Base-by-base conservation (phyloP, 768 basidiomycete genomes). In the Lactarius trivialis region DNA sequence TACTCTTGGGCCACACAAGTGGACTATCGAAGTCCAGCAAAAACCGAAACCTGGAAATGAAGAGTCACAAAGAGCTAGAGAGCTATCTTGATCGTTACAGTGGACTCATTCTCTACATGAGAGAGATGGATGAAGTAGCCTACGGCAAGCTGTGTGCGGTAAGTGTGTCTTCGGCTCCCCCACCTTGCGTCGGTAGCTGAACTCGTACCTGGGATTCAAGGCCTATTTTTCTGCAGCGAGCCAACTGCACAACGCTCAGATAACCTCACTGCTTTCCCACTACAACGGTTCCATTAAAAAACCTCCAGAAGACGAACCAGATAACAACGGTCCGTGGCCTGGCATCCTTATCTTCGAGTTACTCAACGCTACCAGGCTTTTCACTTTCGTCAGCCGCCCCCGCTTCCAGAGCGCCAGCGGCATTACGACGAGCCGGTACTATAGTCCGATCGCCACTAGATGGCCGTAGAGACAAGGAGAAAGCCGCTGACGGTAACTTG, bases 121-220 rank as follows among this genome's bases (percentile, higher is more conserved):
- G 93, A 72, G 96, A 98, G 77, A 96, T 98, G 91, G 94, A 97
- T 63, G 92, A 97, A 72, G 76, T 74, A 58, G 74, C 89, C 26
- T 98, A 98, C 71, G 88, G 86, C 48, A 92, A 90, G 70, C 75
- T 98, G 33, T 98, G 94, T 70, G 92, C 88, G 41, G 96, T 96
- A 70, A 60, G 89, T 79, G 11, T 17, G 24, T 19, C 50, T 36
- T 28, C 39, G 12, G 14, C 2, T 24, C 7, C 11, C 4, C 48
- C 17, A 6, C 32, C 3, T 24, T 8, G 17, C 48, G 52, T 32
- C 32, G n/a, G 21, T 49, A 11, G 26, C 28, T 32, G n/a, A 26
- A 26, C 24, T 48, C 14, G 43, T 34, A 17, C 34, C 28, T 7
- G 7, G 3, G 21, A 28, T 53, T 33, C 3, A 70, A 98, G 96